Conservation (phyloP, 176 grass and related monocot species). For the Carex littledalei region DNA sequence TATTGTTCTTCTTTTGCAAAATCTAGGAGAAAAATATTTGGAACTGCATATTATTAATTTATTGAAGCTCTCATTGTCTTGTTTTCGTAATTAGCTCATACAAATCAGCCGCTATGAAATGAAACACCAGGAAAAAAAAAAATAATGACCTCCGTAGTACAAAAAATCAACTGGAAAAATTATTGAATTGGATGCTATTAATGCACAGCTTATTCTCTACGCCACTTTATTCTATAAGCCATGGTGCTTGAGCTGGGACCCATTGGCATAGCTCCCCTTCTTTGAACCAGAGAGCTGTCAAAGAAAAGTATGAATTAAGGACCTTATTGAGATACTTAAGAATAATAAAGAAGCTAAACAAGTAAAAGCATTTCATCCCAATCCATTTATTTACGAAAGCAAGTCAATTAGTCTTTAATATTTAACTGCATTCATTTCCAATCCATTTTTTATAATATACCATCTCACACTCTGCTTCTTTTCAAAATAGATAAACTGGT, state of each 20-base stretch:
- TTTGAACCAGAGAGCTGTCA: constrained; percentile 79
- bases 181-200: neutral
- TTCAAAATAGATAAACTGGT: constrained; percentile 4
- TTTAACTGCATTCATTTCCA: neutral
- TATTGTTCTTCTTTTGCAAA: no score
- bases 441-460: neutral
- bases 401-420: neutral
- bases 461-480: neutral
- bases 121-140: neutral
- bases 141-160: constrained; percentile 8
- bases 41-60: neutral
- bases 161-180: constrained; percentile 10
- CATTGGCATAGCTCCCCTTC: constrained; percentile 65
- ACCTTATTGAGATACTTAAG: neutral
- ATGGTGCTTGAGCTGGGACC: constrained; percentile 65
- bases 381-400: neutral
- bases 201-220: neutral
- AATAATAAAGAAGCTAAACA: neutral
- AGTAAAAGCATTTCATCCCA: neutral
- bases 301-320: constrained; percentile 9
- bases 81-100: neutral
- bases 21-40: neutral
- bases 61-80: neutral
- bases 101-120: constrained; percentile 13
- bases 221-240: constrained; percentile 60